Percentiles rank a stretch among this genome's conserved stretches.
These are phyloP conservation scores for Wickerhamomyces sp. DNA, from an alignment of 1,139 yeast genomes.

Conservation along the genomic window DNA sequence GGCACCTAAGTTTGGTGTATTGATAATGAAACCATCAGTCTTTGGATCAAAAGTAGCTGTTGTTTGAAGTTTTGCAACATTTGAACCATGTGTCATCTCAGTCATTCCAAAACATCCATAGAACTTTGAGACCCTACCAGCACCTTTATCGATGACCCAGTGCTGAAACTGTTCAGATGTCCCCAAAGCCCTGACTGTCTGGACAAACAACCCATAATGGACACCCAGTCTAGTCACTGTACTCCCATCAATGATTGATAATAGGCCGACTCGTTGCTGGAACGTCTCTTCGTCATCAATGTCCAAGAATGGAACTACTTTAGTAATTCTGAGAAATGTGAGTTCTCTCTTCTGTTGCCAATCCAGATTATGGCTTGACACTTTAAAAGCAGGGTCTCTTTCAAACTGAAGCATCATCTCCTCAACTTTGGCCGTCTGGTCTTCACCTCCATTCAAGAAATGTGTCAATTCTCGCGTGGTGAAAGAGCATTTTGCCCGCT, in stretches of 20 bases:
- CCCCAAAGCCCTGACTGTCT: constrained; percentile 67
- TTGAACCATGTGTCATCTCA: constrained; percentile 89
- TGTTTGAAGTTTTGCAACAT: constrained; percentile 92
- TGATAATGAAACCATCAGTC: constrained; percentile 62
- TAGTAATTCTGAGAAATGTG: constrained; percentile 45
- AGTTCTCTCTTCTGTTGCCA: constrained; percentile 44
- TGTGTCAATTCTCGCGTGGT: constrained; percentile 38
- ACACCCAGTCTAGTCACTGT: constrained; percentile 65
- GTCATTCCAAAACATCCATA: constrained; percentile 95
- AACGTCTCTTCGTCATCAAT: constrained; percentile 37
- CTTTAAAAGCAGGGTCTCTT: constrained; percentile 45
- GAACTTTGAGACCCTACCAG: constrained; percentile 54
- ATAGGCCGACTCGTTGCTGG: constrained; percentile 32
- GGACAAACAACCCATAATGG: constrained; percentile 65
- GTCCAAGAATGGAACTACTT: constrained; percentile 37
- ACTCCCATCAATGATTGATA: constrained; percentile 49
- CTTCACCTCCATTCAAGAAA: constrained; percentile 46
- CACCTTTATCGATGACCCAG: constrained; percentile 82
- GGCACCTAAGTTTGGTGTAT: constrained; percentile 87
- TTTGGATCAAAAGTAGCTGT: constrained; percentile 68
- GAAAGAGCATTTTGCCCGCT: constrained; percentile 39
- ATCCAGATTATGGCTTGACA: constrained; percentile 38
- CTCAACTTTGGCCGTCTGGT: constrained; percentile 38
- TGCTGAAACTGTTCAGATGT: constrained; percentile 51
- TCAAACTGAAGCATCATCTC: constrained; percentile 42